phyloP scores from a whole-genome alignment of 2,329 filamentous ascomycete genomes.

The Rhynchosporium secalis region DNA sequence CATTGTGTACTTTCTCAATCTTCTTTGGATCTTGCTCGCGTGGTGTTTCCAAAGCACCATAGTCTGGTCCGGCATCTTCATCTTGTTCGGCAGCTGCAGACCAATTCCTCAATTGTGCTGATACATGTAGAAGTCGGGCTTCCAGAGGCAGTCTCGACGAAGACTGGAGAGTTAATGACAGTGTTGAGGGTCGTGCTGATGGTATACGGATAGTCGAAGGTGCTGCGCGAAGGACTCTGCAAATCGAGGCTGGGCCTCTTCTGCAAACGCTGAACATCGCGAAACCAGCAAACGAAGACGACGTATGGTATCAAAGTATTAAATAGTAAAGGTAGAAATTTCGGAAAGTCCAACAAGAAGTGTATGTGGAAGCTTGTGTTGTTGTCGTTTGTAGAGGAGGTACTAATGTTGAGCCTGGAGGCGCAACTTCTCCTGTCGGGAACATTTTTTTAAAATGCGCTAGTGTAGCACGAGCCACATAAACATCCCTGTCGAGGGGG shows the following conservation, averaged over 20 bases:
- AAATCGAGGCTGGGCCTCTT: slow-evolving; percentile 40
- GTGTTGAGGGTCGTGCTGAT: slow-evolving; percentile 33
- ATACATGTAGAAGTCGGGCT: slow-evolving; percentile 36
- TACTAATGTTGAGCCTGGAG: background rate
- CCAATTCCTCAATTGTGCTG: slow-evolving; percentile 29
- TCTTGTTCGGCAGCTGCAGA: slow-evolving; percentile 16
- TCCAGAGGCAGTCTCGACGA: slow-evolving; percentile 24
- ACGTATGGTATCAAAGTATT: slow-evolving; percentile 21
- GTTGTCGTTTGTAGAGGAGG: background rate
- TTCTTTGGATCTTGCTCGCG: background rate
- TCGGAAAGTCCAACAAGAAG: slow-evolving; percentile 21
- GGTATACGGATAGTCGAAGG: slow-evolving; percentile 31
- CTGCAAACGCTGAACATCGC: slow-evolving; percentile 39
- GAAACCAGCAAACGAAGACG: slow-evolving; percentile 15
- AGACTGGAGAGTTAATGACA: slow-evolving; percentile 27
- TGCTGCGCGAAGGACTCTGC: slow-evolving; percentile 32
- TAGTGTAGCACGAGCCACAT: slow-evolving; percentile 15
- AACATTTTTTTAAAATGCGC: slow-evolving; percentile 21
- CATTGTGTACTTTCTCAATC: slow-evolving; percentile 8
- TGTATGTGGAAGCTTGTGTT: slow-evolving; percentile 16
- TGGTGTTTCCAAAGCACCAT: slow-evolving; percentile 10
- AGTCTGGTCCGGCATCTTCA: background rate
- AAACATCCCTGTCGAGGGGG: background rate
- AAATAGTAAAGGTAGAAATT: slow-evolving; percentile 21
- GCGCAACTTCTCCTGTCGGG: slow-evolving; percentile 7